Evolutionary conservation across 2,329 filamentous ascomycete genomes (phyloP), one percentile per base, ranked within the genome.

Genomic region (Exophiala bonariae): DNA sequence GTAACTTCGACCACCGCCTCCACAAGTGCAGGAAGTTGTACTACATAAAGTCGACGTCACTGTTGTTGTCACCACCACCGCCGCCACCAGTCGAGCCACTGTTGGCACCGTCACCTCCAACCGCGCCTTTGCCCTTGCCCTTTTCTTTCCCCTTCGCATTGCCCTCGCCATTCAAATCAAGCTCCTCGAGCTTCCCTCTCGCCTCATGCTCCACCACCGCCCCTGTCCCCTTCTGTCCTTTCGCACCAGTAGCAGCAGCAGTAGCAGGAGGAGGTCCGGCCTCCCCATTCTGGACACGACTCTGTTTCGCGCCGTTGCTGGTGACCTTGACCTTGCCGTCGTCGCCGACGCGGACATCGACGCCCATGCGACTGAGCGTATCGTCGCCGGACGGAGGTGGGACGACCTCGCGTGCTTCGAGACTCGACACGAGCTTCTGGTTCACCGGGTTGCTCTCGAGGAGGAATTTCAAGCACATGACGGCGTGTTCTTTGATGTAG

Each of bases 401-500:
- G 35, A 68, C 69, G 10, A 70, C 69, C 50, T 72, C 68, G 13
- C 67, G 65, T 4, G 69, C 71, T 51, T 73, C 71, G 23, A 78
- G 66, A 44, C 72, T 68, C 47, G 74, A 70, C 3, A 77, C 72
- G 56, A 81, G 71, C 48, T 74, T 75, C 52, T 80, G 77, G 55
- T 82, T 73, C 45, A 74, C 72, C 10, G 64, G 61, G 45, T 75
- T 76, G 1, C 68, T 68, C 49, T 81, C 78, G 5, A 81, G 68
- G 16, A 80, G 61, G 59, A 81, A 95, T 63, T 92, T 91, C n/a
- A 95, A 77, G 57, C 87, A 91, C 64, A 95, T 84, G 40, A 91
- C 89, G 2, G 89, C 88, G 55, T 91, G 87, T 66, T 97, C 92
- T 61, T 92, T 89, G 54, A 95, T 91, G 63, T 92, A 96, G 0